These are phyloP conservation scores for Xylariaceae sp. DNA, from an alignment of 2,329 filamentous ascomycete genomes.

Conservation along the genomic window DNA sequence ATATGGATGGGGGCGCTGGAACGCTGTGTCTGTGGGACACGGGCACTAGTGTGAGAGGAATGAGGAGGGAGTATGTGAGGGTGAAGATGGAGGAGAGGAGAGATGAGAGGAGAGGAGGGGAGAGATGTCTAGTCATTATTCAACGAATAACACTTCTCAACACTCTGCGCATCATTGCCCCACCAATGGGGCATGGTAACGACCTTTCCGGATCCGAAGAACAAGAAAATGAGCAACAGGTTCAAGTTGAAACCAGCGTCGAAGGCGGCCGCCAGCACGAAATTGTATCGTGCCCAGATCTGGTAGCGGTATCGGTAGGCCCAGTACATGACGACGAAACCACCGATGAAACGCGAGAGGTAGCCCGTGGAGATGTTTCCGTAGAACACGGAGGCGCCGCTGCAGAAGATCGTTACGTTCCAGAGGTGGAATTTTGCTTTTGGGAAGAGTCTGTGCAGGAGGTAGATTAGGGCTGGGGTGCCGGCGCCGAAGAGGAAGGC, in stretches of 20 bases:
- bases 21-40: too few relatives aligned
- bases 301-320: constrained; percentile 51
- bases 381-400: constrained; percentile 50
- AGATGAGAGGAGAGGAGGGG: too few relatives aligned
- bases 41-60: too few relatives aligned
- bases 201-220: constrained; percentile 52
- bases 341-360: constrained; percentile 52
- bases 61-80: too few relatives aligned
- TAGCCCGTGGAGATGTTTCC: constrained; percentile 58
- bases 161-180: constrained; percentile 52
- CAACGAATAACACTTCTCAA: constrained; percentile 55
- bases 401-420: constrained; percentile 60
- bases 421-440: constrained; percentile 50
- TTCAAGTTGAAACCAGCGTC: constrained; percentile 60
- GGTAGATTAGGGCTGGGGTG: constrained; percentile 43
- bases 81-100: too few relatives aligned
- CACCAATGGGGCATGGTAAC: constrained; percentile 59
- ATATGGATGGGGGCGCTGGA: neutral
- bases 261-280: constrained; percentile 55
- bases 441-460: constrained; percentile 49
- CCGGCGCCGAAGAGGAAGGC: constrained; percentile 48
- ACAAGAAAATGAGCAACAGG: constrained; percentile 56
- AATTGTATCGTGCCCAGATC: constrained; percentile 57
- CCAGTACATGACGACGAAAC: constrained; percentile 56
- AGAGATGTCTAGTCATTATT: neutral